Base-by-base conservation (phyloP, 129 eudicot genomes). In the Helianthus tuberosus region DNA sequence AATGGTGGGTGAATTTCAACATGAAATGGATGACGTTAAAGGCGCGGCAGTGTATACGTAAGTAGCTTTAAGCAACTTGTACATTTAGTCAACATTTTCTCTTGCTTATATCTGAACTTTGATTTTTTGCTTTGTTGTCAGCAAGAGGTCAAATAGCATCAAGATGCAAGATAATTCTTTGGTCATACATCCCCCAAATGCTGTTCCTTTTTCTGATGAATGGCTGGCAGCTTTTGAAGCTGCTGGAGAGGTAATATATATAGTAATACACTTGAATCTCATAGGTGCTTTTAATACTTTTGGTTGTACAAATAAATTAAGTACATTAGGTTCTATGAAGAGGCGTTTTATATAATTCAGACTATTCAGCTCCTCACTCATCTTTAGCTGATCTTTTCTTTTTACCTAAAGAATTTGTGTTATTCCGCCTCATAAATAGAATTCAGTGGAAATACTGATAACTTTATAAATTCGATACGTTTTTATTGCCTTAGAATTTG, bases 201-300 rank as follows among this genome's bases (percentile, higher is more conserved):
- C 89, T 14, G 83, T 89, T 73, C 99, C 99, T 69, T 95, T 95
- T 74, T 91, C 97, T 71, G 99, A 95, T 44, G 97, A 95, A 85
- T 95, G 99, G 99, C 78, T 95, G 77, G 90, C 97, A 81, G 99
- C 96, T 66, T 74, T 95, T 29, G 99, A 95, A 85, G 96, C 99
- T 64, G 99, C 99, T 68, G 99, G 99, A 76, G 99, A 95, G 94
- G 99, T 95, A 86, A 65, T 72, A 41, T 17, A 11, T 49, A 12
- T 44, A 66, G 49, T 43, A 66, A 54, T 55, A 44, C 38, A 23
- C 49, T 54, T 69, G 49, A 77, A 49, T 8, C 71, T 49, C n/a
- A 25, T 62, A 61, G 63, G 53, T 58, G 69, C 64, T 58, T 69
- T 44, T 13, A 59, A n/a, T 61, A 48, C 32, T 47, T 69, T 36